These are phyloP conservation scores for Neurospora tetraspora DNA, from an alignment of 495 filamentous ascomycete species.

Conservation along the genomic window DNA sequence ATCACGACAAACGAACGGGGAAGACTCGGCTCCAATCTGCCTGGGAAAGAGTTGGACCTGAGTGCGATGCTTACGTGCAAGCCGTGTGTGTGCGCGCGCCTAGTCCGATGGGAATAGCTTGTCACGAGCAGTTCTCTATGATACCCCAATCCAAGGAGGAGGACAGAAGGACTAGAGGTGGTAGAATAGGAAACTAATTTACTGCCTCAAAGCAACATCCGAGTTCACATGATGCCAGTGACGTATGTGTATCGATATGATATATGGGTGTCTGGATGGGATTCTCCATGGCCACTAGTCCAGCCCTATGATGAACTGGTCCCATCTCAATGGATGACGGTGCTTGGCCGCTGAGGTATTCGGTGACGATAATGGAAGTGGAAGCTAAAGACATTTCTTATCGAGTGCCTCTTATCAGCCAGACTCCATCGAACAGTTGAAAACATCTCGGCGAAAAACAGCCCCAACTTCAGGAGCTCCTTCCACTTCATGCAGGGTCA, in stretches of 20 bases:
- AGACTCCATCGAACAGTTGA: neutral
- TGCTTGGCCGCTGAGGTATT: neutral
- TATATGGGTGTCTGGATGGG: neutral
- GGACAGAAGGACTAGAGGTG: neutral
- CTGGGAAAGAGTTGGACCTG: neutral
- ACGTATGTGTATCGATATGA: neutral
- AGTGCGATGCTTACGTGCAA: neutral
- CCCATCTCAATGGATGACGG: neutral
- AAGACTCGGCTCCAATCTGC: neutral
- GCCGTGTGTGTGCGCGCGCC: neutral
- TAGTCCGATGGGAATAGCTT: neutral
- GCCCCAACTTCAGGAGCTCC: neutral
- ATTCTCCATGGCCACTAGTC: neutral
- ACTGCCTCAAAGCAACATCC: neutral
- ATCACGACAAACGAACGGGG: neutral
- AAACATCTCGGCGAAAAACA: neutral
- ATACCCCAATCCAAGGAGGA: neutral
- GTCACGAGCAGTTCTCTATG: neutral
- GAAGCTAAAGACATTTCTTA: neutral
- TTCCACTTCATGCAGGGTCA: neutral
- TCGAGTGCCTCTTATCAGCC: neutral
- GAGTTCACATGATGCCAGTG: neutral
- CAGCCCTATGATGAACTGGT: neutral
- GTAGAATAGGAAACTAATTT: neutral
- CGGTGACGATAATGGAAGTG: neutral